Percentiles rank a stretch among this genome's conserved stretches.
phyloP scores from a whole-genome alignment of 2,329 filamentous ascomycete genomes.

The Pseudopyricularia javanii region DNA sequence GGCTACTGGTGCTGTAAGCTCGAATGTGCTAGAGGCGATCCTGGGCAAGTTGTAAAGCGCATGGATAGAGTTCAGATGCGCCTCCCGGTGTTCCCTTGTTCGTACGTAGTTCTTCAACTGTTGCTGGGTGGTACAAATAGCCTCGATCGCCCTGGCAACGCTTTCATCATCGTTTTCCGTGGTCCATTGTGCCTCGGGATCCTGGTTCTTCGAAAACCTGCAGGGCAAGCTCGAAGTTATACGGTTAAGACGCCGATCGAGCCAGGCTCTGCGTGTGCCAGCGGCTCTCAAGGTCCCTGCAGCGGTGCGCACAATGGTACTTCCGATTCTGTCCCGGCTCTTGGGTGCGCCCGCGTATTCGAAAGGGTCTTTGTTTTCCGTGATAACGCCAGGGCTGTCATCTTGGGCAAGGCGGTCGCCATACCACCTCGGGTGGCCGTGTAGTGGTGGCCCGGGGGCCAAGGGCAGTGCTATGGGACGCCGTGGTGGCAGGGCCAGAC shows the following conservation, averaged over 20 bases:
- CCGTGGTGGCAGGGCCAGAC: conserved; percentile 26
- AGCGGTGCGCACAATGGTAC: not conserved
- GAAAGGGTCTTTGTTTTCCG: not conserved
- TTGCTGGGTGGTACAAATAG: not conserved
- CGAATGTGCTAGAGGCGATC: not conserved
- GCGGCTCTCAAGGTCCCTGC: not conserved
- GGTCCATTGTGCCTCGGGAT: not conserved
- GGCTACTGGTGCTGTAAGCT: not conserved
- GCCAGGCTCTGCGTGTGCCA: not conserved
- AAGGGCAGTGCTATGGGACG: not conserved
- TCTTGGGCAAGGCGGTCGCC: not conserved
- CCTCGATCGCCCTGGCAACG: not conserved
- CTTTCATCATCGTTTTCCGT: not conserved
- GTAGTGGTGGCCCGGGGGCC: conserved; percentile 24
- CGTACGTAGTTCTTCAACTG: not conserved
- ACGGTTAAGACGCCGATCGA: not conserved
- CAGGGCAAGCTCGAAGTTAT: not conserved
- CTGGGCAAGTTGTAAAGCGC: not conserved
- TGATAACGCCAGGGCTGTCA: not conserved
- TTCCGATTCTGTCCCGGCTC: not conserved
- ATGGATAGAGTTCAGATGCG: not conserved
- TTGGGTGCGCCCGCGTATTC: not conserved
- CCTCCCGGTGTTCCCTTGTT: not conserved
- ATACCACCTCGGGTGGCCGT: conserved; percentile 35
- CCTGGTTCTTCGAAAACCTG: not conserved